phyloP scores from a whole-genome alignment of 352 stramenopile species.

The Phytophthora vignae region DNA sequence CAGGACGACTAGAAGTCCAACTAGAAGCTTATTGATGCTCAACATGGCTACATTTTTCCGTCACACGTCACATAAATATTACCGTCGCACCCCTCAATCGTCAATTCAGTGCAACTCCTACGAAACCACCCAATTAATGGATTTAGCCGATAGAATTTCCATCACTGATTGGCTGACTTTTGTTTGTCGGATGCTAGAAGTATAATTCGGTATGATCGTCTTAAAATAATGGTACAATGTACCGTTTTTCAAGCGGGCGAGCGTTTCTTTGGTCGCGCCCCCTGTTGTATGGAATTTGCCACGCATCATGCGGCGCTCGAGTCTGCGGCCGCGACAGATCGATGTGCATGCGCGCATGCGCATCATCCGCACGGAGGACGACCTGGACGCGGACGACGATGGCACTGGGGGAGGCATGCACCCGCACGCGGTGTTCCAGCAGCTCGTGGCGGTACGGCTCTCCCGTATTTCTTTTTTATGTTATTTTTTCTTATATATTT shows the following conservation, averaged over 20 bases:
- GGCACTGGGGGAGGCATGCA: slow-evolving; percentile 30
- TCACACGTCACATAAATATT: slow-evolving; percentile 1
- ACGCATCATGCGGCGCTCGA: slow-evolving; percentile 78
- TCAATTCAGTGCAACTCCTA: too few relatives aligned
- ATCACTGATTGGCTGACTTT: too few relatives aligned
- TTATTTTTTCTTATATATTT: slow-evolving; percentile 10
- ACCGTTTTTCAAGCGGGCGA: slow-evolving; percentile 1
- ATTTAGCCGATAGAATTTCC: too few relatives aligned
- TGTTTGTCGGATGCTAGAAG: too few relatives aligned
- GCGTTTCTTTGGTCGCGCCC: background rate
- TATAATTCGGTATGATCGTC: too few relatives aligned
- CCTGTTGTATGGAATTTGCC: slow-evolving; percentile 24
- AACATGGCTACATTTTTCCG: slow-evolving; percentile 26
- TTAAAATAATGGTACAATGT: slow-evolving; percentile 8
- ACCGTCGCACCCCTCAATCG: too few relatives aligned
- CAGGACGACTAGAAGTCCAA: slow-evolving; percentile 32
- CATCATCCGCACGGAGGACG: slow-evolving; percentile 84
- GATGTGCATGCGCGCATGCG: slow-evolving; percentile 89
- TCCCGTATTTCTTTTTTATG: background rate
- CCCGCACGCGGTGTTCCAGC: slow-evolving; percentile 69
- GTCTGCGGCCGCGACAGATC: slow-evolving; percentile 86
- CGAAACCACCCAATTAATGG: too few relatives aligned
- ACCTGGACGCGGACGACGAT: slow-evolving; percentile 80
- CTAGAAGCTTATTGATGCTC: slow-evolving; percentile 30
- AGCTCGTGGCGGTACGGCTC: slow-evolving; percentile 71